Evolutionary conservation across 371 early-diverging fungal species (phyloP).

Genomic region (Mucor irregularis): DNA sequence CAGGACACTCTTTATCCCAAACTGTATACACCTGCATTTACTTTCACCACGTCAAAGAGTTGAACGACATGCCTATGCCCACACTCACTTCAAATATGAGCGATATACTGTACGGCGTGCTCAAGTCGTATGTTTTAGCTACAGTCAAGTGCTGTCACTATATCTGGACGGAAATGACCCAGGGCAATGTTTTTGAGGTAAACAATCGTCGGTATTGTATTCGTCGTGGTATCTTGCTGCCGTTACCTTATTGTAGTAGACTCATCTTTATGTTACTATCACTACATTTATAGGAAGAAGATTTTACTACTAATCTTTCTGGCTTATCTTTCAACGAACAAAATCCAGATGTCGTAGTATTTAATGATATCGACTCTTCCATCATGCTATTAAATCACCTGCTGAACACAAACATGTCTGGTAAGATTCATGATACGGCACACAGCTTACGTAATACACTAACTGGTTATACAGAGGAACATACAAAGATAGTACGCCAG

Average conservation of each 20-base stretch:
- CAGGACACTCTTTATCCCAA: constrained; percentile 73
- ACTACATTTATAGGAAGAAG: constrained; percentile 60
- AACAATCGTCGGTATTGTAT: too few relatives aligned
- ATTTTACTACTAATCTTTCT: constrained; percentile 67
- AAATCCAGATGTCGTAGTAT: constrained; percentile 40
- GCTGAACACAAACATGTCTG: neutral
- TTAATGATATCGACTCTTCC: constrained; percentile 54
- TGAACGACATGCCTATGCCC: constrained; percentile 31
- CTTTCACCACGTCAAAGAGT: constrained; percentile 51
- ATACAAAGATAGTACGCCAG: constrained; percentile 1
- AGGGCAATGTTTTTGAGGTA: constrained; percentile 65
- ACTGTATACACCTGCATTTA: constrained; percentile 75
- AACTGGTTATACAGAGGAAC: neutral
- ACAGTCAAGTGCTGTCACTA: constrained; percentile 57
- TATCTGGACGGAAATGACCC: constrained; percentile 64
- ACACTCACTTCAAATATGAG: constrained; percentile 8
- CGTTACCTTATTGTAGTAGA: neutral
- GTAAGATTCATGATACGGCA: neutral
- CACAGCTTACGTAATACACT: neutral
- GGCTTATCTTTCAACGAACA: constrained; percentile 61
- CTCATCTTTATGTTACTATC: neutral
- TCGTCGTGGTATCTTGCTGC: too few relatives aligned
- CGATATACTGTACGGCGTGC: constrained; percentile 41
- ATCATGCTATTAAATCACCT: constrained; percentile 15
- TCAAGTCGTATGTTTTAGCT: constrained; percentile 56